These are phyloP conservation scores for Flaveria linearis DNA, from an alignment of 129 eudicot genomes.

Conservation along the genomic window DNA sequence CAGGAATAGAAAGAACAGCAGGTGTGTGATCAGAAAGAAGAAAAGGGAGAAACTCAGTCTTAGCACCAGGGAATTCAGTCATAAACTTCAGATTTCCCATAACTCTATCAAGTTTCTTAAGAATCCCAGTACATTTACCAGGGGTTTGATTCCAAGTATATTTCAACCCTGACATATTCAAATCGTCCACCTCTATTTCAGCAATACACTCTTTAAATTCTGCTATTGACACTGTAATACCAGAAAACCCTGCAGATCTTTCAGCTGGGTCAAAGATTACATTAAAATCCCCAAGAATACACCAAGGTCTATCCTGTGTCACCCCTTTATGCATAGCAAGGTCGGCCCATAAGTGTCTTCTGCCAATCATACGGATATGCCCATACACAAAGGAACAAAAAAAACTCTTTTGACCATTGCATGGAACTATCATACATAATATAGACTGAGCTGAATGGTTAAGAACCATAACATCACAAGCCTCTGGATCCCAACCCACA, in stretches of 20 bases:
- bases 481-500: neutral
- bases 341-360: neutral
- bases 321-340: too few relatives aligned
- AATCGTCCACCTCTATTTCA: neutral
- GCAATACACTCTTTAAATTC: neutral
- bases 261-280: neutral
- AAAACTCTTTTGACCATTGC: too few relatives aligned
- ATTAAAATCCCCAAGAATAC: neutral
- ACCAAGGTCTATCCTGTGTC: neutral
- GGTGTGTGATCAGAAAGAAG: neutral
- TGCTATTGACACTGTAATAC: neutral
- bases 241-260: neutral
- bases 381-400: neutral
- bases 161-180: neutral
- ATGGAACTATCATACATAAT: too few relatives aligned
- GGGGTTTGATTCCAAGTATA: neutral
- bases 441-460: neutral
- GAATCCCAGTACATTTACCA: rapidly evolving
- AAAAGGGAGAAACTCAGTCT: neutral
- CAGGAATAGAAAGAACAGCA: neutral
- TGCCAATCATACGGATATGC: rapidly evolving
- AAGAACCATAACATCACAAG: neutral
- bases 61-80: rapidly evolving
- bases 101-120: neutral
- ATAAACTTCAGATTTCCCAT: neutral